Evolutionary conservation across 306 rosid species (phyloP).

Genomic region (Abrus precatorius): DNA sequence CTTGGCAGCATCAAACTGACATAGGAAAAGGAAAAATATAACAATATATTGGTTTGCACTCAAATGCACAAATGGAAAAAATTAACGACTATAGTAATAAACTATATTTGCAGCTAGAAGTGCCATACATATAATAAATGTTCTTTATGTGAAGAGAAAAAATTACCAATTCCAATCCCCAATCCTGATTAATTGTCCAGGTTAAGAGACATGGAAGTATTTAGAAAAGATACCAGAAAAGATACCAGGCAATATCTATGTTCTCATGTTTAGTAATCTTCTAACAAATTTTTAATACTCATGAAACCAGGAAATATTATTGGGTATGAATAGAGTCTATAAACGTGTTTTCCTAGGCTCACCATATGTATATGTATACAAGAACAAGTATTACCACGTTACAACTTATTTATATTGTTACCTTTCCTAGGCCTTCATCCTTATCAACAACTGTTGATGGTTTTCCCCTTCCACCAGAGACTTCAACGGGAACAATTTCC

Average conservation of each 20-base stretch:
- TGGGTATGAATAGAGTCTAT: constrained; percentile 8
- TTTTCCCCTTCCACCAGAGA: constrained; percentile 96
- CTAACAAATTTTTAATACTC: constrained; percentile 14
- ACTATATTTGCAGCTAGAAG: constrained; percentile 31
- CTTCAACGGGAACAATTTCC: constrained; percentile 98
- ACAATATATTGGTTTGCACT: constrained; percentile 26
- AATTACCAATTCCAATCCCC: constrained; percentile 18
- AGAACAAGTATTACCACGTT: constrained; percentile 34
- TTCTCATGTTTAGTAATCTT: constrained; percentile 38
- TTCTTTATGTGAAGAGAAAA: constrained; percentile 8
- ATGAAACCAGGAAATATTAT: constrained; percentile 18
- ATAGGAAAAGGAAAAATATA: constrained; percentile 43
- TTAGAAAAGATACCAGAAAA: constrained; percentile 16
- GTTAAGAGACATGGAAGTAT: constrained; percentile 6
- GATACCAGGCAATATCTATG: constrained; percentile 11
- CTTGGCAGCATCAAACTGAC: constrained; percentile 93
- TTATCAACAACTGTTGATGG: constrained; percentile 81
- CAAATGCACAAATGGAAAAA: constrained; percentile 12
- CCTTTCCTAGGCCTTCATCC: constrained; percentile 98
- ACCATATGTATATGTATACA: background rate
- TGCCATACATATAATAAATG: constrained; percentile 1
- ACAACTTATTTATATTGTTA: constrained; percentile 47
- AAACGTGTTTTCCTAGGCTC: constrained; percentile 15
- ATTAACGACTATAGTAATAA: background rate
- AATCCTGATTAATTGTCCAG: constrained; percentile 3